Conservation (phyloP, 129 eudicot species). For the Oenanthe sinensis region DNA sequence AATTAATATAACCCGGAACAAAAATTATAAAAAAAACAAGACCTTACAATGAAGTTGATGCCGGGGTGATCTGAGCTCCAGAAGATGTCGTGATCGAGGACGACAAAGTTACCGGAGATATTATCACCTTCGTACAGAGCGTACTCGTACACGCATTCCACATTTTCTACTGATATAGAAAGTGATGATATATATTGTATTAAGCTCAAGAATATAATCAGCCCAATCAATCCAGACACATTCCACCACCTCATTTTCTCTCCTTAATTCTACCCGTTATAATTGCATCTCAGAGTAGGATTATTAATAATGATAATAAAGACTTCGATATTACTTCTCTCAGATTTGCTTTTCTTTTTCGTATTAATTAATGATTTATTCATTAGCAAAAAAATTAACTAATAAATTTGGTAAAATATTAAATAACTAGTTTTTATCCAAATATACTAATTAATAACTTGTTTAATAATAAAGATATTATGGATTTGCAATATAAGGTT, state of each 20-base stretch:
- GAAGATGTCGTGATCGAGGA: conserved; percentile 88
- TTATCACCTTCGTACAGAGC: conserved; percentile 90
- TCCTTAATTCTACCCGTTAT: conserved; percentile 8
- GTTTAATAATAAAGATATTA: too few relatives aligned
- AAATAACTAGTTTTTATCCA: too few relatives aligned
- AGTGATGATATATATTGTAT: conserved; percentile 36
- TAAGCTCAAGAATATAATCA: conserved; percentile 31
- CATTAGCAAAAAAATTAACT: neutral
- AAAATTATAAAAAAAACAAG: neutral
- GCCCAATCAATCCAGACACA: conserved; percentile 21
- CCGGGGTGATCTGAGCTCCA: conserved; percentile 99
- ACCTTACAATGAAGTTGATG: conserved; percentile 63
- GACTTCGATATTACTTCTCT: neutral
- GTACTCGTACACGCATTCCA: conserved; percentile 88
- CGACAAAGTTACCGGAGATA: conserved; percentile 84
- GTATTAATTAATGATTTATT: neutral
- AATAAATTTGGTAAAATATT: too few relatives aligned
- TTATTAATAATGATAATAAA: neutral
- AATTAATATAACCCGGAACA: neutral
- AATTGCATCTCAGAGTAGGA: conserved; percentile 2
- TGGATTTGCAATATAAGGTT: too few relatives aligned
- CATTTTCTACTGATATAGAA: conserved; percentile 74
- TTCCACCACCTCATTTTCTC: conserved; percentile 24
- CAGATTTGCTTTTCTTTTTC: neutral
- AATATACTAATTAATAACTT: too few relatives aligned